Percentiles rank a stretch among this genome's conserved stretches.
phyloP scores from a whole-genome alignment of 1,284 basidiomycete genomes.

The Erythrobasidium hasegawianum region DNA sequence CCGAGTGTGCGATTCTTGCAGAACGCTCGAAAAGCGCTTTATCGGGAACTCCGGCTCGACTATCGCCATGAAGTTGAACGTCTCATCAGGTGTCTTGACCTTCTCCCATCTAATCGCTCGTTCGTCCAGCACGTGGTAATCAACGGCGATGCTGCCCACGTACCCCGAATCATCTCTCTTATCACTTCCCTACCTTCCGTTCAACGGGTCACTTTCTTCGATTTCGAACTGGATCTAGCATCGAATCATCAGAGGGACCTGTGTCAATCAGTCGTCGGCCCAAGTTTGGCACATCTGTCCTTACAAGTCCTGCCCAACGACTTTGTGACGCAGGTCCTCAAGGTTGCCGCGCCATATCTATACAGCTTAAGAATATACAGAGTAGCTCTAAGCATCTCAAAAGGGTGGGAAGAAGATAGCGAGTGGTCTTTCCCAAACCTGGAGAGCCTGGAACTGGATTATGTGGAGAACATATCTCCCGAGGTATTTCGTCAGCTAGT shows the following conservation, averaged over 20 bases:
- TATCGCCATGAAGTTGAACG: slow-evolving; percentile 28
- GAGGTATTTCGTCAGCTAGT: slow-evolving; percentile 4
- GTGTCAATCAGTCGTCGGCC: not conserved
- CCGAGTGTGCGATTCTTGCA: too few species aligned
- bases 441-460: not conserved
- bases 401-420: not conserved
- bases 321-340: slow-evolving; percentile 9
- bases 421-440: slow-evolving; percentile 12
- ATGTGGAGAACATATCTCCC: not conserved
- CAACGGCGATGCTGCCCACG: slow-evolving; percentile 31
- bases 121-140: slow-evolving; percentile 17
- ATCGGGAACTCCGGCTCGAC: slow-evolving; percentile 18
- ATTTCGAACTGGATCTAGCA: slow-evolving; percentile 19
- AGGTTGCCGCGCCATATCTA: slow-evolving; percentile 1
- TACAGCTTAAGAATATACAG: slow-evolving; percentile 11
- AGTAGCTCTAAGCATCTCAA: slow-evolving; percentile 2
- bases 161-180: slow-evolving; percentile 1
- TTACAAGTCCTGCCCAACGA: slow-evolving; percentile 10
- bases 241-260: slow-evolving; percentile 3
- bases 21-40: slow-evolving; percentile 10
- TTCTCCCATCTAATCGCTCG: not conserved
- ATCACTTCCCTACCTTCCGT: not conserved
- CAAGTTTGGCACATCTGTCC: slow-evolving; percentile 4
- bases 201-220: slow-evolving; percentile 19
- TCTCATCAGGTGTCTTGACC: not conserved